Base-by-base conservation (phyloP, 1,139 yeast species). In the Blastobotrys malaysiensis region DNA sequence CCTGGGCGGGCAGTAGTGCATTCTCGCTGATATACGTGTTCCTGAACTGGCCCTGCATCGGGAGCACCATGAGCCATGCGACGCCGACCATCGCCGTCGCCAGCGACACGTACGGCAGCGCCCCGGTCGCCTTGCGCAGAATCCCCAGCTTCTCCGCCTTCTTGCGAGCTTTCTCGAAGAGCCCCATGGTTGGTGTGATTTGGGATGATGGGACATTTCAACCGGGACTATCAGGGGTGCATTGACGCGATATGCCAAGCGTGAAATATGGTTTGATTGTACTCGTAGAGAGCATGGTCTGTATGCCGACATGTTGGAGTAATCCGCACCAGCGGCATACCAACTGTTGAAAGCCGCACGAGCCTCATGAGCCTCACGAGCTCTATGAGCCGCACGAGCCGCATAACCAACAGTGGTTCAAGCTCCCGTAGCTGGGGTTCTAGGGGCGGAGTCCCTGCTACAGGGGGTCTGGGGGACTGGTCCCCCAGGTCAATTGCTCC, bases 1-100 rank as follows among this genome's bases (percentile, higher is more conserved):
- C 98, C 68, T 93, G 98, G 0, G 95, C 91, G 11, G 99, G 98
- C 88, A 95, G 84, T 68, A 95, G 76, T 39, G 99, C 99, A 71
- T 93, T 95, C 68, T 95, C 99, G 7, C 96, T 86, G 19, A 91
- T 87, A 67, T 93, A 93, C 5, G 97, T 88, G 61, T 77, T 74
- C 54, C 97, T 76, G 66, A 76, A 89, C 67, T 88, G 88, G 20
- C 97, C 98, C 45, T 86, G 86, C 63, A 84, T 62, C 0, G 99
- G 97, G 52, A 88, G 74, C 24, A 75, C 64, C n/a, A 81, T 70
- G 48, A 93, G 73, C 88, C 96, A 86, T 0, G 73, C 70, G 3
- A 87, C 64, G 44, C 96, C 89, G 18, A 79, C 69, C 1, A 87
- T 14, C 0, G 86, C 80, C 31, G 86, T 71, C 2, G 84, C 54